A percentile compares a stretch with the other conserved stretches of the same genome.
Evolutionary conservation across 805 yeast species (phyloP).

Genomic region (Saturnispora silvae): DNA sequence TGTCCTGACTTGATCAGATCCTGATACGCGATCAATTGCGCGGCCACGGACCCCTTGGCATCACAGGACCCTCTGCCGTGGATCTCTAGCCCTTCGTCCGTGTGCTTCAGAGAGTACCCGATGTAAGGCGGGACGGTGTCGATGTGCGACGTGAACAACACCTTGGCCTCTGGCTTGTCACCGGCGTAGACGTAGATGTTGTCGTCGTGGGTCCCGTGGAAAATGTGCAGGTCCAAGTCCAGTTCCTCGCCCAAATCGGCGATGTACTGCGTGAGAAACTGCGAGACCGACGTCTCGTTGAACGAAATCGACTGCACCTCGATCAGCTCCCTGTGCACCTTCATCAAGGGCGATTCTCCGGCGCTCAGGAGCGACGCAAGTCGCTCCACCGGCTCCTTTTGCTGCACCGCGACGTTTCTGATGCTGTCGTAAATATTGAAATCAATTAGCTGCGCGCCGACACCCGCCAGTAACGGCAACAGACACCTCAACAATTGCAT

Average conservation of each 20-base stretch:
- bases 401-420: background rate
- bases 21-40: slow-evolving; percentile 47
- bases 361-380: slow-evolving; percentile 10
- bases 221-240: slow-evolving; percentile 32
- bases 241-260: slow-evolving; percentile 47
- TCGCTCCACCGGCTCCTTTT: background rate
- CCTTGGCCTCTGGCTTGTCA: slow-evolving; percentile 32
- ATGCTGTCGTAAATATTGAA: background rate
- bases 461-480: too few relatives aligned
- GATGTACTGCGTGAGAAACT: slow-evolving; percentile 31
- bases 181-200: slow-evolving; percentile 50
- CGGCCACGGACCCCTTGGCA: slow-evolving; percentile 62
- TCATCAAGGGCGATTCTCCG: too few relatives aligned
- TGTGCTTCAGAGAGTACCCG: slow-evolving; percentile 31
- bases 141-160: slow-evolving; percentile 48
- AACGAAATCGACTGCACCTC: slow-evolving; percentile 27
- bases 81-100: slow-evolving; percentile 31
- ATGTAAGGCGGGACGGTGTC: slow-evolving; percentile 66
- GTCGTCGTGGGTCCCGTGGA: slow-evolving; percentile 3
- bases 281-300: slow-evolving; percentile 29
- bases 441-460: too few relatives aligned
- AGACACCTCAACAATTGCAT: background rate
- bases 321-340: slow-evolving; percentile 28
- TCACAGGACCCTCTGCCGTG: slow-evolving; percentile 62
- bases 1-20: slow-evolving; percentile 31